A percentile compares a stretch with the other conserved stretches of the same genome.
These are phyloP conservation scores for Ophiostoma australiae DNA, from an alignment of 2,329 filamentous ascomycete species.

Conservation along the genomic window DNA sequence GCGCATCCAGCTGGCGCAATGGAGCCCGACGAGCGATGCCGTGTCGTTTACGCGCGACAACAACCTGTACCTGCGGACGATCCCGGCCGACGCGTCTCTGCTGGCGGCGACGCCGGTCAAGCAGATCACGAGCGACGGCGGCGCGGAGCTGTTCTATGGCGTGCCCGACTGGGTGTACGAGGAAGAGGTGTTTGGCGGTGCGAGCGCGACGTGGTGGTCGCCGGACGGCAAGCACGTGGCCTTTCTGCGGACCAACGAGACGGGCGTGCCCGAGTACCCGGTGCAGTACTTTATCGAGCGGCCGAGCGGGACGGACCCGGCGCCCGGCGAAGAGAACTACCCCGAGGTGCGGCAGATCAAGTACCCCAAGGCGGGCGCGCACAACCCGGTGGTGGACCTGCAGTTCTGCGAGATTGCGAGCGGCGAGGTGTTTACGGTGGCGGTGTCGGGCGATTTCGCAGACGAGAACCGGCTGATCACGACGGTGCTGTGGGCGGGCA, in stretches of 20 bases:
- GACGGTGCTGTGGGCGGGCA: conserved; percentile 83
- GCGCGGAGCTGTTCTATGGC: conserved; percentile 85
- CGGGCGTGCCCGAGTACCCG: conserved; percentile 82
- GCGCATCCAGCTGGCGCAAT: conserved; percentile 75
- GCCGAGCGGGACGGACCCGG: conserved; percentile 67
- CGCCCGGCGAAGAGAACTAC: conserved; percentile 74
- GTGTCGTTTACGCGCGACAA: conserved; percentile 87
- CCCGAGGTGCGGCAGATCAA: conserved; percentile 90
- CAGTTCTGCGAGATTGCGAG: conserved; percentile 81
- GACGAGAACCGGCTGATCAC: conserved; percentile 86
- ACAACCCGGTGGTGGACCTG: conserved; percentile 84
- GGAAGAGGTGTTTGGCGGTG: conserved; percentile 71
- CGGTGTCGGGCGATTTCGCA: conserved; percentile 69
- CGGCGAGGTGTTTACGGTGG: conserved; percentile 72
- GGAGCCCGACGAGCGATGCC: conserved; percentile 83
- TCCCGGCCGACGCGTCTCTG: conserved; percentile 38
- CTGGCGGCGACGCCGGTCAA: conserved; percentile 42
- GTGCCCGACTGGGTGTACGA: conserved; percentile 98
- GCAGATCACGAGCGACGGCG: conserved; percentile 81
- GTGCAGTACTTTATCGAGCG: conserved; percentile 89
- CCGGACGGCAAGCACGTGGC: conserved; percentile 82
- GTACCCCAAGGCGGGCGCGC: conserved; percentile 91
- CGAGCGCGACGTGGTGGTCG: conserved; percentile 93
- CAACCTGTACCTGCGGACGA: conserved; percentile 76
- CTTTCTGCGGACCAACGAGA: conserved; percentile 91